Base-by-base conservation (phyloP, 176 grass and related monocot species). In the Aechmea fasciata region DNA sequence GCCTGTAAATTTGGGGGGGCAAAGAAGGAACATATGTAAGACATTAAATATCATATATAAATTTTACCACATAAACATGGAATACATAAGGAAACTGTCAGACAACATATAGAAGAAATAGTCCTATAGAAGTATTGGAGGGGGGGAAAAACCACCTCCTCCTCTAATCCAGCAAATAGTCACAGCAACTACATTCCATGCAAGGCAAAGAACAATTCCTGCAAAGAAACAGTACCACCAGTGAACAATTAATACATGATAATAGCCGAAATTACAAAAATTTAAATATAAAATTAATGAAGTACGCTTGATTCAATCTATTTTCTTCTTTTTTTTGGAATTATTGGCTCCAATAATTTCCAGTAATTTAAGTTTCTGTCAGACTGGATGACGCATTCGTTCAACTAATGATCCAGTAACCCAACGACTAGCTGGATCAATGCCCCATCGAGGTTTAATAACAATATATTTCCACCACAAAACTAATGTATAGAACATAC, bases 131-230 rank as follows among this genome's bases (percentile, higher is more conserved):
- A 48, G 50, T 5, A 49, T 49, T 57, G 47, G 48, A 66, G 17
- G 10, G 3, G 2, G 12, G 11, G n/a, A 25, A 22, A 65, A n/a
- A 68, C n/a, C 79, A 96, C 92, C 92, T 51, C 90, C 86, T 6
- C 73, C 82, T 53, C 59, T 78, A 87, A 89, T 67, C 70, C 80
- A 89, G 75, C 77, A 83, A 18, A 78, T 72, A 50, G 87, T 81
- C 19, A 96, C 88, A 11, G 88, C 78, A 25, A 96, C 69, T 9
- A 92, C 66, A 65, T 96, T 96, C 83, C 86, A 96, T 75, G 64
- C 3, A 65, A 96, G 88, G 52, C 92, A 92, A 10, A 70, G 47
- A 81, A 92, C 25, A 66, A 96, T 49, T 50, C 92, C 92, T 96
- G 77, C 50, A 76, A 82, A 18, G 6, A 59, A 59, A 59, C 13